phyloP scores from a whole-genome alignment of 2,329 filamentous ascomycete genomes.

The Aspergillus cejpii region DNA sequence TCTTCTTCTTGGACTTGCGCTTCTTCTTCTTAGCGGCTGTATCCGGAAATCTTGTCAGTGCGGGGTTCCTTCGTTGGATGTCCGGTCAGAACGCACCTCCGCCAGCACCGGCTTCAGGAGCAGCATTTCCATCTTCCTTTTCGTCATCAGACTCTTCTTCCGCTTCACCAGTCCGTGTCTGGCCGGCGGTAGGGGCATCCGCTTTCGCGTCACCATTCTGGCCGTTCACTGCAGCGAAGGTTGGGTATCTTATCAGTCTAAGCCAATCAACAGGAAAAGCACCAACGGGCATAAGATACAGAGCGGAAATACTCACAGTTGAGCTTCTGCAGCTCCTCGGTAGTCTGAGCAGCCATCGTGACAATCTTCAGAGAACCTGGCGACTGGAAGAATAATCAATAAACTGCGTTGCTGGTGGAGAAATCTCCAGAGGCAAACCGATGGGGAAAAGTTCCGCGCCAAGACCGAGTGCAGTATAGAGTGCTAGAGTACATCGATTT shows the following conservation, averaged over 20 bases:
- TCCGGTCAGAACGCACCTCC: conserved; percentile 26
- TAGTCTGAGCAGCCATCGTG: conserved; percentile 40
- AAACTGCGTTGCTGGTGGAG: conserved; percentile 16
- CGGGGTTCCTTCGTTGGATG: no score
- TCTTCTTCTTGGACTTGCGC: conserved; percentile 70
- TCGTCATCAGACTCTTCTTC: conserved; percentile 53
- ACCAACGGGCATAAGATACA: conserved; percentile 1
- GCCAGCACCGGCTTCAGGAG: conserved; percentile 33
- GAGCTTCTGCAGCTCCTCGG: conserved; percentile 38
- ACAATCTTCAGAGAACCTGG: conserved; percentile 14
- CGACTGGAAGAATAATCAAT: conserved; percentile 12
- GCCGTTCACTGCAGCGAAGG: conserved; percentile 32
- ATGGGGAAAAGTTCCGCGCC: background rate
- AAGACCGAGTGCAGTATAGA: background rate
- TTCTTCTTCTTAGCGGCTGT: conserved; percentile 66
- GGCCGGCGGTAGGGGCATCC: conserved; percentile 26
- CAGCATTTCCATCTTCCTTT: conserved; percentile 44
- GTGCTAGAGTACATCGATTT: background rate
- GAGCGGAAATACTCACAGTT: conserved; percentile 27
- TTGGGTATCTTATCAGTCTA: conserved; percentile 19
- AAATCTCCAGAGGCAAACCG: conserved; percentile 13
- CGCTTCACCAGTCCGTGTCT: conserved; percentile 41
- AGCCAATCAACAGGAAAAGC: background rate
- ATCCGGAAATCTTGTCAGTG: background rate
- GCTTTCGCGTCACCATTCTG: conserved; percentile 33